Evolutionary conservation across 179 eudicot genomes (phyloP), one percentile per base, ranked within the genome.

Genomic region (Beta corolliflora): DNA sequence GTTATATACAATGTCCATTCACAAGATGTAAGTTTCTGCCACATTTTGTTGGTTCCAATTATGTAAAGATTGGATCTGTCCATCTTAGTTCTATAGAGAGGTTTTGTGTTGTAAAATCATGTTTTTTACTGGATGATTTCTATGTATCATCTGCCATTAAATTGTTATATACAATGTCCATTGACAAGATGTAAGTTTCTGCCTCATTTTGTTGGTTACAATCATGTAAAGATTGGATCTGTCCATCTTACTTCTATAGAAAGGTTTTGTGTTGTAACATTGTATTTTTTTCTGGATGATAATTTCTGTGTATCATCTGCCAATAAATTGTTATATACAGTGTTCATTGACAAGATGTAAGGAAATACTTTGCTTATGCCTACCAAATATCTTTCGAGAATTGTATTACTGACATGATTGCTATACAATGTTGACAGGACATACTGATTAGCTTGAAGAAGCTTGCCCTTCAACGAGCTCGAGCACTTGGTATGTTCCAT

Each of bases 381-480:
- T 45, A 44, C 65, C 3, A 15, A 58, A 15, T 83, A 25, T n/a
- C 9, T 18, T 72, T 36, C 8, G 14, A 63, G 12, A 54, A 4
- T 7, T 77, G 63, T 29, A 8, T 66, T 46, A 48, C 4, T 60
- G 46, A 73, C 25, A 18, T 56, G 19, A 69, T 56, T 12, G 25
- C 45, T 69, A 61, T 55, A 72, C 25, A 5, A 46, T 64, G 7
- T 70, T 77, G 70, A 41, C 86, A 93, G 97, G 94, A 93, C 68
- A 46, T 90, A 78, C 77, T 93, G 79, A 81, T 91, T 70, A 84
- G 89, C 81, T 80, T 91, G 79, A 91, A 90, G 84, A 85, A 75
- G 67, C 76, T 93, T 73, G 87, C 88, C 59, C 60, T 77, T 66
- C 88, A 76, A 79, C 89, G 91, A 31, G 88, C 94, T 67, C 77